A percentile compares a stretch with the other conserved stretches of the same genome.
These are phyloP conservation scores for Microdochium nivale DNA, from an alignment of 2,329 filamentous ascomycete species.

Conservation along the genomic window DNA sequence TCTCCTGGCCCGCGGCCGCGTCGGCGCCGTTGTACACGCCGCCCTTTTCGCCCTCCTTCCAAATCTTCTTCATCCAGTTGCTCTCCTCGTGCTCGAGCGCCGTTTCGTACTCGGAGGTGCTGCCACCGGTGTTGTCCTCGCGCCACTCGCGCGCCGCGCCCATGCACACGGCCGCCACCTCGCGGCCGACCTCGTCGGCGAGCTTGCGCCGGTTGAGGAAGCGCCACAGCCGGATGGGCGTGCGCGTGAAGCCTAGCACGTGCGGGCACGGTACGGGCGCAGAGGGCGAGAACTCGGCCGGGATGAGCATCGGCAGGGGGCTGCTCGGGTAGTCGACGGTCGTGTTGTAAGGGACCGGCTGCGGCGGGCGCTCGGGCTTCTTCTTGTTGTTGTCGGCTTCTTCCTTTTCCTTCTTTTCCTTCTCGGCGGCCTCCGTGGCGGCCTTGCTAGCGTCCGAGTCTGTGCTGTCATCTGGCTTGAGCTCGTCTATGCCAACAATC, in stretches of 20 bases:
- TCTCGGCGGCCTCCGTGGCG: conserved; percentile 9
- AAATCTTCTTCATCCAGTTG: conserved; percentile 78
- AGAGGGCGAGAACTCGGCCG: conserved; percentile 64
- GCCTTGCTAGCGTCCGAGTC: conserved; percentile 11
- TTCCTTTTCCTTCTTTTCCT: conserved; percentile 32
- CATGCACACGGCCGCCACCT: conserved; percentile 80
- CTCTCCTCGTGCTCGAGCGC: conserved; percentile 63
- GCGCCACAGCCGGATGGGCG: conserved; percentile 74
- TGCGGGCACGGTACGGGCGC: conserved; percentile 73
- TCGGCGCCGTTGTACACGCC: conserved; percentile 1
- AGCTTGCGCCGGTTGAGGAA: conserved; percentile 78
- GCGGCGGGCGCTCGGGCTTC: conserved; percentile 49
- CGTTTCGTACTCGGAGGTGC: conserved; percentile 50
- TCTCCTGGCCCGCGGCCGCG: conserved; percentile 34
- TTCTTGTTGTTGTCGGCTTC: conserved; percentile 34
- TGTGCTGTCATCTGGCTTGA: conserved; percentile 10
- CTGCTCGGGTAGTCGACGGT: conserved; percentile 63
- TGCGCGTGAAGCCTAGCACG: conserved; percentile 86
- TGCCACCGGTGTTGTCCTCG: conserved; percentile 15
- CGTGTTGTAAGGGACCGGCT: conserved; percentile 65
- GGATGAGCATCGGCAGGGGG: conserved; percentile 54
- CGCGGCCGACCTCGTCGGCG: conserved; percentile 80
- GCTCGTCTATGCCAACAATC: not conserved
- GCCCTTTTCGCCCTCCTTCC: conserved; percentile 33
- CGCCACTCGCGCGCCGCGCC: conserved; percentile 44